phyloP scores from a whole-genome alignment of 805 yeast genomes.

The Candida hungchunana region DNA sequence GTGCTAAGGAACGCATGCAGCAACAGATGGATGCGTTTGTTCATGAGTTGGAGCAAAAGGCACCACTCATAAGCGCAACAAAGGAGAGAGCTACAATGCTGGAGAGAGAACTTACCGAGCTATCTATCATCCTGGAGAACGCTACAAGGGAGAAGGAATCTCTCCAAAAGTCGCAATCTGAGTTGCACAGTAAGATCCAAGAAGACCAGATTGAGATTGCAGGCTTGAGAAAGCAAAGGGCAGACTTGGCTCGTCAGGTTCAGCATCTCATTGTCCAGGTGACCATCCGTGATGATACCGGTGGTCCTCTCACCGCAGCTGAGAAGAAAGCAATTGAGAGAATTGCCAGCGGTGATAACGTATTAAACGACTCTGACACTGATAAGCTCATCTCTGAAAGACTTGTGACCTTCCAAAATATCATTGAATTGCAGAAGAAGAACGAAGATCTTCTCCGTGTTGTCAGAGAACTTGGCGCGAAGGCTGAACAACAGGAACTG shows the following conservation, averaged over 20 bases:
- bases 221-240: slow-evolving; percentile 50
- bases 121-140: slow-evolving; percentile 52
- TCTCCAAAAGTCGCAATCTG: slow-evolving; percentile 26
- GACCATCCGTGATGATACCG: slow-evolving; percentile 49
- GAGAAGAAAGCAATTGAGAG: slow-evolving; percentile 64
- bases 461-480: slow-evolving; percentile 66
- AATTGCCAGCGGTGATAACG: slow-evolving; percentile 35
- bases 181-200: slow-evolving; percentile 22
- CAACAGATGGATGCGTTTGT: slow-evolving; percentile 67
- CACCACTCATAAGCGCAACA: slow-evolving; percentile 70
- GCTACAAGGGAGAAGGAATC: slow-evolving; percentile 46
- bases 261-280: slow-evolving; percentile 67
- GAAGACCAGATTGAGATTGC: slow-evolving; percentile 34
- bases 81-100: slow-evolving; percentile 52
- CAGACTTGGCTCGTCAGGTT: slow-evolving; percentile 81
- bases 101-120: slow-evolving; percentile 51
- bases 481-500: slow-evolving; percentile 61
- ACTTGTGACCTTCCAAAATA: slow-evolving; percentile 62
- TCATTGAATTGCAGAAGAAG: slow-evolving; percentile 65
- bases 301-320: slow-evolving; percentile 55
- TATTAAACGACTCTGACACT: slow-evolving; percentile 53
- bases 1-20: slow-evolving; percentile 67
- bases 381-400: slow-evolving; percentile 69
- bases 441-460: slow-evolving; percentile 69
- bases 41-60: slow-evolving; percentile 69